Conservation (phyloP, 441 rosid species). For the Croton setiger region DNA sequence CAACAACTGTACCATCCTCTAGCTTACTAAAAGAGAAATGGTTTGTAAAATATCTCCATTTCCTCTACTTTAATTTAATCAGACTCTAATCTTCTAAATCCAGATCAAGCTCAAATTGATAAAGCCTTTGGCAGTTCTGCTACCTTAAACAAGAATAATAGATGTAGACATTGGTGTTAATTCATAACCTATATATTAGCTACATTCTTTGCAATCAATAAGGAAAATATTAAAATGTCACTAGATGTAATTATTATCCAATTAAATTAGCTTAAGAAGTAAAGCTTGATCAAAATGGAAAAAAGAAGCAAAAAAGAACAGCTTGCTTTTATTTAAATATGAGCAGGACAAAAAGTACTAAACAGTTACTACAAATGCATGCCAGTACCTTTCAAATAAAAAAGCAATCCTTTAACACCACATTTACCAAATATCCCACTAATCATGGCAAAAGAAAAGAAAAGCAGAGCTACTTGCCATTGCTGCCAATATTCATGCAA, state of each 20-base stretch:
- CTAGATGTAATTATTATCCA: background rate
- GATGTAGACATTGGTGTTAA: background rate
- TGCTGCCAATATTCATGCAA: constrained; percentile 24
- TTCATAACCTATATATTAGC: background rate
- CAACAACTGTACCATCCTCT: constrained; percentile 1
- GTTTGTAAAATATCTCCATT: background rate
- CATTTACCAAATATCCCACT: constrained; percentile 18
- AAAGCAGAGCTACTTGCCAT: constrained; percentile 10
- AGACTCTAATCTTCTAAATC: constrained; percentile 10
- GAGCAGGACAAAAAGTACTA: constrained; percentile 6
- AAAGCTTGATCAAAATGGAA: background rate
- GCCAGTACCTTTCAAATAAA: constrained; percentile 2
- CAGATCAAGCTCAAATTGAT: background rate
- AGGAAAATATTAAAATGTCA: background rate
- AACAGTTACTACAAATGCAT: constrained; percentile 1
- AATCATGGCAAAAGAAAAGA: constrained; percentile 12
- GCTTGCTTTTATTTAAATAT: constrained; percentile 2
- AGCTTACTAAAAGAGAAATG: background rate
- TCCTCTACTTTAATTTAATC: constrained; percentile 5
- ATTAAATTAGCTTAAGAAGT: background rate
- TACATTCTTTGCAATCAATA: background rate
- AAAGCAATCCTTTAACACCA: constrained; percentile 12
- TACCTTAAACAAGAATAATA: background rate
- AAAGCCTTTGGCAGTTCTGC: background rate
- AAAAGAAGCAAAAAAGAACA: background rate